Conservation (phyloP, 345 rosid genomes). For the Cardamine occulta region DNA sequence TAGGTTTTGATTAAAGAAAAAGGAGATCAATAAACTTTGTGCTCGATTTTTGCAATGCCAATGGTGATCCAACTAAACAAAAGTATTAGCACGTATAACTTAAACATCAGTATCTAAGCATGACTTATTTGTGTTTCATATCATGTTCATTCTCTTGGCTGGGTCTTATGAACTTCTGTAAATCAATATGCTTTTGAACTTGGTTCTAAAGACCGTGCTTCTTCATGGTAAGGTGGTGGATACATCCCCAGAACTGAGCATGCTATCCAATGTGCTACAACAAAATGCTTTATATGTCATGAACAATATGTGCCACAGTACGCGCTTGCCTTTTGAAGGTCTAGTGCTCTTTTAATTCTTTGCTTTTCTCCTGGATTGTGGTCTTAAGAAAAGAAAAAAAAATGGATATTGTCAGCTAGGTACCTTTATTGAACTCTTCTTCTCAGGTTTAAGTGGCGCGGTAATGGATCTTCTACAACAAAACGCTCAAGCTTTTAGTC, state of each 20-base stretch:
- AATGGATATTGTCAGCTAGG: slow-evolving; percentile 1
- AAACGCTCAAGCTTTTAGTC: slow-evolving; percentile 69
- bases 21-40: neutral
- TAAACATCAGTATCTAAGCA: slow-evolving; percentile 20
- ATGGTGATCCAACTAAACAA: slow-evolving; percentile 12
- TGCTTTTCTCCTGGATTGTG: slow-evolving; percentile 24
- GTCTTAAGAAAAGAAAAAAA: neutral
- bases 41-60: slow-evolving; percentile 23
- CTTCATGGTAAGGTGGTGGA: slow-evolving; percentile 72
- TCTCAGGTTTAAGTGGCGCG: slow-evolving; percentile 66
- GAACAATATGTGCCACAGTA: slow-evolving; percentile 53
- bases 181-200: slow-evolving; percentile 34
- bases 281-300: slow-evolving; percentile 58
- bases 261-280: slow-evolving; percentile 55
- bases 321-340: slow-evolving; percentile 66
- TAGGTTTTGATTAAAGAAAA: slow-evolving; percentile 19
- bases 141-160: neutral
- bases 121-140: slow-evolving; percentile 11
- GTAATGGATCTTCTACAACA: slow-evolving; percentile 73
- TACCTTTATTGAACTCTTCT: slow-evolving; percentile 32
- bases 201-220: slow-evolving; percentile 41
- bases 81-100: slow-evolving; percentile 18
- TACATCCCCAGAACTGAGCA: slow-evolving; percentile 63
- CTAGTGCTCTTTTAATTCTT: slow-evolving; percentile 40
- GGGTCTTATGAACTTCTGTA: slow-evolving; percentile 25